phyloP scores from a whole-genome alignment of 768 basidiomycete genomes.

The Naematelia aurantialba region DNA sequence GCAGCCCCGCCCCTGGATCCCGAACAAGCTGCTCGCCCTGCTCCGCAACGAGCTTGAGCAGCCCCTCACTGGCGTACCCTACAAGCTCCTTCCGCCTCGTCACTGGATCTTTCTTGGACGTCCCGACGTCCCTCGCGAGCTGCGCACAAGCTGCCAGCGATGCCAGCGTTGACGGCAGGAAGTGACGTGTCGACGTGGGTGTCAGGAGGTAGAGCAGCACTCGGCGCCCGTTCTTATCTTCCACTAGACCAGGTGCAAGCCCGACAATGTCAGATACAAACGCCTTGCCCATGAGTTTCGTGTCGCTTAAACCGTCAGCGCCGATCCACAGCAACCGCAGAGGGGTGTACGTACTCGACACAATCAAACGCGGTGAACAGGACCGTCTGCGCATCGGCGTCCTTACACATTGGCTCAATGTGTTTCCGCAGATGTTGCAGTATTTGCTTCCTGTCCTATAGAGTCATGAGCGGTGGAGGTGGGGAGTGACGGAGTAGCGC shows the following conservation, averaged over 20 bases:
- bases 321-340: neutral
- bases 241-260: constrained; percentile 57
- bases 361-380: constrained; percentile 85
- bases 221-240: constrained; percentile 68
- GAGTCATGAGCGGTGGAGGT: neutral
- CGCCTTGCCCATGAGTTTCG: constrained; percentile 78
- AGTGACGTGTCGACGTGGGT: constrained; percentile 78
- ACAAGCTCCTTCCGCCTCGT: constrained; percentile 68
- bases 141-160: constrained; percentile 65
- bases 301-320: constrained; percentile 61
- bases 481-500: constrained; percentile 7
- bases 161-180: constrained; percentile 74
- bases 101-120: constrained; percentile 75
- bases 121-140: constrained; percentile 56
- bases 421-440: constrained; percentile 86
- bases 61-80: constrained; percentile 66
- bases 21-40: constrained; percentile 62
- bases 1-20: constrained; percentile 74
- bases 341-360: constrained; percentile 63
- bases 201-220: constrained; percentile 76
- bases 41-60: constrained; percentile 67
- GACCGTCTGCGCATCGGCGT: constrained; percentile 85
- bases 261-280: constrained; percentile 67
- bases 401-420: constrained; percentile 77
- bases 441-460: constrained; percentile 82